Base-by-base conservation (phyloP, 2,329 filamentous ascomycete species). In the Ophiosphaerella korrae region DNA sequence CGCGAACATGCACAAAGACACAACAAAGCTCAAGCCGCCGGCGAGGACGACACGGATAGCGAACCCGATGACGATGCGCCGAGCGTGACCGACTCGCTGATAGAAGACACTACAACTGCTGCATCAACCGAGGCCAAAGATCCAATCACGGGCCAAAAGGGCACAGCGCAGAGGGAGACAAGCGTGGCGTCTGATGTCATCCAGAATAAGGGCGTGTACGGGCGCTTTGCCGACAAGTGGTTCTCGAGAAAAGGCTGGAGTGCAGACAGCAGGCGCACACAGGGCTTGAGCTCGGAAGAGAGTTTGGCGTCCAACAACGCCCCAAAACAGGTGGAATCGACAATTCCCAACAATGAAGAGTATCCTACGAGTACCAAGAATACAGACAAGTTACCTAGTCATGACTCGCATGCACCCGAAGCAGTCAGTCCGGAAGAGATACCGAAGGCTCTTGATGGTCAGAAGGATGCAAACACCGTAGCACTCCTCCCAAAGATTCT, bases 151-250 rank as follows among this genome's bases (percentile, higher is more conserved):
- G 66, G 62, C 5, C 68, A 68, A 38, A 61, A 52, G 43, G 56
- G 55, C 5, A 53, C 59, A 8, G 42, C 49, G 3, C 53, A 64
- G 56, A 67, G 45, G 26, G 59, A 57, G 23, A 70, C 71, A 12
- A 92, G 87, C 60, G 86, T 97, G 52, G 91, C 88, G 0, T 87
- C 96, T 72, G 90, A 97, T 76, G 92, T 97, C 1, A 93, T 97
- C 46, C 84, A 86, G 33, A 87, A 85, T 50, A 88, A 86, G 62
- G 92, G 92, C 0, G 87, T 86, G 56, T 97, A 97, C 72, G 93
- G 92, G 4, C 82, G 90, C 33, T 97, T 97, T 71, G 90, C 93
- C 0, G 85, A 92, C 56, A 86, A 88, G 52, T 99, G 94, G 94
- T 94, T 97, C 69, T 94, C 90, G 37, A 86, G 84, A 57, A 88